Evolutionary conservation across 129 eudicot species (phyloP).

Genomic region (Lonicera japonica): DNA sequence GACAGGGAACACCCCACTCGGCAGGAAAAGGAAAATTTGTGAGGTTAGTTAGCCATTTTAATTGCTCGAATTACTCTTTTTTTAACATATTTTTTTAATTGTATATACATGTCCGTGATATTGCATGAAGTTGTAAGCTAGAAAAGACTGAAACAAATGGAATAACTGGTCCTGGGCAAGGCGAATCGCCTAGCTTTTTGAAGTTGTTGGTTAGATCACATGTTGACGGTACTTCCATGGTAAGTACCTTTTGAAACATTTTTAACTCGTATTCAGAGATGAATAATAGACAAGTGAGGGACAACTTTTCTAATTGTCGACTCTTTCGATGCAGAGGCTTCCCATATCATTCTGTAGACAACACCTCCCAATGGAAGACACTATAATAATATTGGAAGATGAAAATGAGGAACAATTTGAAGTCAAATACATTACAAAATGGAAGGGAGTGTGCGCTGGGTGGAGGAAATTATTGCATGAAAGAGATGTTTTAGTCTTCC

Average conservation of each 20-base stretch:
- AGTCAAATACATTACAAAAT: constrained; percentile 48
- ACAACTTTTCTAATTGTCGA: constrained; percentile 13
- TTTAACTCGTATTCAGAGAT: background rate
- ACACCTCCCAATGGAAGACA: constrained; percentile 50
- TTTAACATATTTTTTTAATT: background rate
- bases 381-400: constrained; percentile 44
- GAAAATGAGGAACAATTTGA: constrained; percentile 48
- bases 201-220: constrained; percentile 50
- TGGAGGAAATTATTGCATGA: constrained; percentile 76
- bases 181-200: constrained; percentile 42
- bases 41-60: constrained; percentile 40
- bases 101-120: background rate
- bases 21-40: constrained; percentile 9
- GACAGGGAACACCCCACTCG: constrained; percentile 42
- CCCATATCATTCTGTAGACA: constrained; percentile 60
- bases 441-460: constrained; percentile 73
- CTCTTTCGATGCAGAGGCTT: constrained; percentile 47
- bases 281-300: background rate
- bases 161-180: constrained; percentile 12
- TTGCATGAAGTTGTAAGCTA: constrained; percentile 12
- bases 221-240: constrained; percentile 72
- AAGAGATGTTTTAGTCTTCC: constrained; percentile 75
- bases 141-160: constrained; percentile 27
- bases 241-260: constrained; percentile 17
- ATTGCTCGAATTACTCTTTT: background rate